Conservation (phyloP, 1,284 basidiomycete species). For the Leccinum ponderosum region DNA sequence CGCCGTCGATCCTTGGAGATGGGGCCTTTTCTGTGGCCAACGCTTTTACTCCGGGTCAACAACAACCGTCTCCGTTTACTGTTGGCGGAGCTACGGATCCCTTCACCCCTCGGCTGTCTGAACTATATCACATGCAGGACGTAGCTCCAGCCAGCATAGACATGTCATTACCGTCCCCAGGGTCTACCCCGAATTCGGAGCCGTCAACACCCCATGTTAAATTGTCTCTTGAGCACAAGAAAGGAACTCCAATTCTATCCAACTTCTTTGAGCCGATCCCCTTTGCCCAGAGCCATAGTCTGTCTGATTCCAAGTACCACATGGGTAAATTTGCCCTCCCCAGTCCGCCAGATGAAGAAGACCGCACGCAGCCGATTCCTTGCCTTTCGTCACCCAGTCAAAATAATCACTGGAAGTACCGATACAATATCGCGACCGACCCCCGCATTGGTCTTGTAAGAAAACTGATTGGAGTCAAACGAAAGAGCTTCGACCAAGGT, state of each 20-base stretch:
- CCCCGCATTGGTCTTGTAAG: slow-evolving; percentile 64
- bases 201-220: slow-evolving; percentile 56
- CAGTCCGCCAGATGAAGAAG: slow-evolving; percentile 56
- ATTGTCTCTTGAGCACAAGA: slow-evolving; percentile 29
- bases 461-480: slow-evolving; percentile 65
- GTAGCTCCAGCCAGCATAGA: slow-evolving; percentile 31
- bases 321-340: slow-evolving; percentile 74
- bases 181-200: slow-evolving; percentile 41
- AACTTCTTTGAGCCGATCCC: slow-evolving; percentile 66
- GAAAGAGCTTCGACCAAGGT: slow-evolving; percentile 44
- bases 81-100: slow-evolving; percentile 25
- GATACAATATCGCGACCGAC: slow-evolving; percentile 62
- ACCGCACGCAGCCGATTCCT: slow-evolving; percentile 34
- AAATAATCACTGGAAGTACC: slow-evolving; percentile 43
- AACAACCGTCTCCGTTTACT: slow-evolving; percentile 34
- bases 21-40: slow-evolving; percentile 29
- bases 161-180: slow-evolving; percentile 42
- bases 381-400: slow-evolving; percentile 12
- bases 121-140: slow-evolving; percentile 21
- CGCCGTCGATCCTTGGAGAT: slow-evolving; percentile 35
- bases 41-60: slow-evolving; percentile 22
- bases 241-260: slow-evolving; percentile 8
- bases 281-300: slow-evolving; percentile 60
- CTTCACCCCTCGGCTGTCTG: slow-evolving; percentile 34
- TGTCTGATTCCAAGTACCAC: slow-evolving; percentile 70